Percentiles rank a stretch among this genome's conserved stretches.
These are phyloP conservation scores for Chaetothyriales sp. DNA, from an alignment of 2,329 filamentous ascomycete genomes.

Conservation along the genomic window DNA sequence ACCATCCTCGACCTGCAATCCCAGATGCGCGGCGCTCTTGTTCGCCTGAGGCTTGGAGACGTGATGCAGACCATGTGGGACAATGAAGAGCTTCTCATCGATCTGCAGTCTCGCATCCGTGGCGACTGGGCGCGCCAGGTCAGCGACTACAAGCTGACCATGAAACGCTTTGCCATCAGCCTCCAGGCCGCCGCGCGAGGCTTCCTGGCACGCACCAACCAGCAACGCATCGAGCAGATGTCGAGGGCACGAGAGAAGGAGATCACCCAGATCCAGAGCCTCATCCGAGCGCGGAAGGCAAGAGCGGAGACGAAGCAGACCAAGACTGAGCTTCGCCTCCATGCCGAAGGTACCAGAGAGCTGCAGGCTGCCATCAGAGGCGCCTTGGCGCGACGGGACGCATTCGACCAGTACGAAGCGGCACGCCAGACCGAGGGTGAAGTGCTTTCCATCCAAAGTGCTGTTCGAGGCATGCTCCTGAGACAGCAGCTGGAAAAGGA, in stretches of 20 bases:
- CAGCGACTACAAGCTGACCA: constrained; percentile 64
- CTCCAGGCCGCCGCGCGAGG: constrained; percentile 71
- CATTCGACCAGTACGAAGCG: constrained; percentile 42
- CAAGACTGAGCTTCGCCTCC: constrained; percentile 25
- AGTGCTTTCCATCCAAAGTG: constrained; percentile 49
- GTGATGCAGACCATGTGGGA: constrained; percentile 88
- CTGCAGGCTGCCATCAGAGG: constrained; percentile 45
- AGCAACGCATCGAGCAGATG: constrained; percentile 49
- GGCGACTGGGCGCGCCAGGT: constrained; percentile 81
- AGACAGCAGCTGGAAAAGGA: constrained; percentile 7
- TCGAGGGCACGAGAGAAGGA: constrained; percentile 59
- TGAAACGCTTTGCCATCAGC: constrained; percentile 64
- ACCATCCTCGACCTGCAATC: constrained; percentile 69
- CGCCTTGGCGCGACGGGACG: constrained; percentile 28
- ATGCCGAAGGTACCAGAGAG: constrained; percentile 31
- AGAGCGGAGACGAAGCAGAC: constrained; percentile 31
- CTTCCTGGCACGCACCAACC: constrained; percentile 54
- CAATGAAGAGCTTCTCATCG: constrained; percentile 59
- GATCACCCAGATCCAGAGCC: constrained; percentile 67
- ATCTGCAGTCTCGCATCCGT: constrained; percentile 74
- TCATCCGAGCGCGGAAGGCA: constrained; percentile 48
- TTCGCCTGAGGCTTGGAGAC: constrained; percentile 62
- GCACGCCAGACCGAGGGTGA: constrained; percentile 51
- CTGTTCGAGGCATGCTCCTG: constrained; percentile 42
- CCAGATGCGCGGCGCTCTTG: constrained; percentile 67